phyloP scores from a whole-genome alignment of 371 early-diverging fungal species.

The Mortierella sp. region DNA sequence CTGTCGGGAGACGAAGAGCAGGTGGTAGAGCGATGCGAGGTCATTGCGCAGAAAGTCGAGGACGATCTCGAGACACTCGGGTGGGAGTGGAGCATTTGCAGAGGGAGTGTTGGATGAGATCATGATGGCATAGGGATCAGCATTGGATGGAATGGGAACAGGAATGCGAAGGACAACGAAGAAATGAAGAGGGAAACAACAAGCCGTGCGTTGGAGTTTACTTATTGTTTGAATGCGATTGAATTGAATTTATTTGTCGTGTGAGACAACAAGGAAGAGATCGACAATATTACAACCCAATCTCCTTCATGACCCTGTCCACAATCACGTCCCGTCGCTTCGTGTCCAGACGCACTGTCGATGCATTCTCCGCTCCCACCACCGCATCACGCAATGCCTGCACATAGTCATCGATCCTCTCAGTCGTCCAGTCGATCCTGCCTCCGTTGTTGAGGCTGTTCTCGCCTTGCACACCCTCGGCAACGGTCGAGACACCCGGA shows the following conservation, averaged over 20 bases:
- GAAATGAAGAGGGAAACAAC: too few relatives aligned
- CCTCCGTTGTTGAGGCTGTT: too few relatives aligned
- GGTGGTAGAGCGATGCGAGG: conserved; percentile 20
- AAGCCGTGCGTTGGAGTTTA: too few relatives aligned
- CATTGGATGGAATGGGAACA: not conserved
- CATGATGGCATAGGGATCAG: too few relatives aligned
- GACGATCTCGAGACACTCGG: conserved; percentile 49
- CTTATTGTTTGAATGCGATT: too few relatives aligned
- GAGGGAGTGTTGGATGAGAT: not conserved
- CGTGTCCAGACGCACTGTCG: conserved; percentile 12
- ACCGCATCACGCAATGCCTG: conserved; percentile 36
- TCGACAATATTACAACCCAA: too few relatives aligned
- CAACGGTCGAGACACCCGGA: not conserved
- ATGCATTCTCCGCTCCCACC: conserved; percentile 14
- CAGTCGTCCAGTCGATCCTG: conserved; percentile 16
- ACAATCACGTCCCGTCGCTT: conserved; percentile 31
- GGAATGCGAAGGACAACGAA: not conserved
- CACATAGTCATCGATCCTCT: conserved; percentile 42
- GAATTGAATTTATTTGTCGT: not conserved
- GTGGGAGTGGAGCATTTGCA: conserved; percentile 13
- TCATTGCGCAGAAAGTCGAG: conserved; percentile 25
- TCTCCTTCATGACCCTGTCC: conserved; percentile 40
- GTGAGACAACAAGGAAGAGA: not conserved
- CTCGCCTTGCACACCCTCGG: not conserved
- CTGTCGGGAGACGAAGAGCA: conserved; percentile 35